phyloP scores from a whole-genome alignment of 176 grass and related monocot genomes.

The Poa pratensis region DNA sequence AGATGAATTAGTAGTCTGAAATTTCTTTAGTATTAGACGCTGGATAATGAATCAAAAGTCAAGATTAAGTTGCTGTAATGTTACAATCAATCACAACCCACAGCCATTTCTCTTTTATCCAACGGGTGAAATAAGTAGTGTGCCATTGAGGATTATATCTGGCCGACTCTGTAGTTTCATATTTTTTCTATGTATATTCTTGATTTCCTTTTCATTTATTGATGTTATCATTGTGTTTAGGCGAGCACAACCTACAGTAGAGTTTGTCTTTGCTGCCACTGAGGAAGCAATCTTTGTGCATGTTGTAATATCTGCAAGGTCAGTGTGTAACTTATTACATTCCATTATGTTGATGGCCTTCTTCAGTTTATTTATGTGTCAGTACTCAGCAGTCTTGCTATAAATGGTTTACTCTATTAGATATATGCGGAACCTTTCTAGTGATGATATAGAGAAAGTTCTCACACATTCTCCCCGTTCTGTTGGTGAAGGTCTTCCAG shows the following conservation, averaged over 20 bases:
- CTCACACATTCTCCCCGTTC: slow-evolving; percentile 71
- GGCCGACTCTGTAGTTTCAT: background rate
- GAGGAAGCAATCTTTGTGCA: slow-evolving; percentile 98
- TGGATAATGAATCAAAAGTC: slow-evolving; percentile 7
- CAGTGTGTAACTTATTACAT: slow-evolving; percentile 26
- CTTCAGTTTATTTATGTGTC: slow-evolving; percentile 37
- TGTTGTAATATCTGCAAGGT: slow-evolving; percentile 90
- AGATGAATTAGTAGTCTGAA: slow-evolving; percentile 18
- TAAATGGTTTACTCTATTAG: slow-evolving; percentile 55
- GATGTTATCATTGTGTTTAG: slow-evolving; percentile 57
- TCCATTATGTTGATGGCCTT: slow-evolving; percentile 27
- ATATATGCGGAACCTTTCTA: slow-evolving; percentile 84
- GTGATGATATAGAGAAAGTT: slow-evolving; percentile 94
- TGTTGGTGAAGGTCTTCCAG: slow-evolving; percentile 83
- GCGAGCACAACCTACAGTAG: slow-evolving; percentile 79
- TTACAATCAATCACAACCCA: background rate
- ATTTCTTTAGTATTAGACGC: background rate
- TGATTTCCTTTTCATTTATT: slow-evolving; percentile 46
- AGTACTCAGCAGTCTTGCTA: slow-evolving; percentile 3
- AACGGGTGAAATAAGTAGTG: background rate
- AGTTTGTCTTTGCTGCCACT: slow-evolving; percentile 94
- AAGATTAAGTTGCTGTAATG: slow-evolving; percentile 6
- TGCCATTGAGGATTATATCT: background rate
- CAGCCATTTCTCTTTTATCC: background rate
- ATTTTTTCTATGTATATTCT: slow-evolving; percentile 31